Conservation (phyloP, 225 moss, liverwort and hornwort genomes). For the Marchantia paleacea region DNA sequence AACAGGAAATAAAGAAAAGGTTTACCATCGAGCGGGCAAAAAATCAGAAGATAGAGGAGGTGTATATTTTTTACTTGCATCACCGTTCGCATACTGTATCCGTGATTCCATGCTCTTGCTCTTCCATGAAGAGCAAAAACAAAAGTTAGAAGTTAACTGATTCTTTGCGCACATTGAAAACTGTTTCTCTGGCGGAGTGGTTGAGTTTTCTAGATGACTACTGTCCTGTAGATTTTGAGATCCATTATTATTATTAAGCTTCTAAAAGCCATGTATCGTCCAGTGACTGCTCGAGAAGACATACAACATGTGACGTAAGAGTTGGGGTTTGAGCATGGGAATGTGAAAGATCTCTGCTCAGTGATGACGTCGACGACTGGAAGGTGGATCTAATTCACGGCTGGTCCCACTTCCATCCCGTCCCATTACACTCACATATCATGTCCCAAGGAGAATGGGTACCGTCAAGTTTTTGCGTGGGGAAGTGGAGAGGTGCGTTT, state of each 20-base stretch:
- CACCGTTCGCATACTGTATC: no score
- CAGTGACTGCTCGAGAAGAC: not conserved
- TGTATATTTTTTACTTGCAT: no score
- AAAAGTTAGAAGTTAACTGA: not conserved
- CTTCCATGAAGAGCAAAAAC: not conserved
- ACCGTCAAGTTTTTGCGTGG: not conserved
- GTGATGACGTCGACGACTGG: not conserved
- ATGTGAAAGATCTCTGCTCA: not conserved
- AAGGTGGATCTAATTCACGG: not conserved
- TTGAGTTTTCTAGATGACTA: not conserved
- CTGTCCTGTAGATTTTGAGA: not conserved
- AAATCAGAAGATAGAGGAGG: no score
- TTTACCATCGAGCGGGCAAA: no score
- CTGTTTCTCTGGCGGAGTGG: not conserved
- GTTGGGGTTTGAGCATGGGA: not conserved
- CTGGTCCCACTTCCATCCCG: slow-evolving; percentile 1
- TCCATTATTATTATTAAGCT: not conserved
- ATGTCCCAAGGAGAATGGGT: not conserved
- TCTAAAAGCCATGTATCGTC: not conserved
- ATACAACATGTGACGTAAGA: not conserved
- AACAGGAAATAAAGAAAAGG: no score
- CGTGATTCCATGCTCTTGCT: not conserved
- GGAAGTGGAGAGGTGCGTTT: not conserved
- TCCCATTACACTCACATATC: not conserved
- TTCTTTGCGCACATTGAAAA: not conserved